A percentile compares a stretch with the other conserved stretches of the same genome.
Conservation (phyloP, 306 rosid species). For the Cicer cuneatum region DNA sequence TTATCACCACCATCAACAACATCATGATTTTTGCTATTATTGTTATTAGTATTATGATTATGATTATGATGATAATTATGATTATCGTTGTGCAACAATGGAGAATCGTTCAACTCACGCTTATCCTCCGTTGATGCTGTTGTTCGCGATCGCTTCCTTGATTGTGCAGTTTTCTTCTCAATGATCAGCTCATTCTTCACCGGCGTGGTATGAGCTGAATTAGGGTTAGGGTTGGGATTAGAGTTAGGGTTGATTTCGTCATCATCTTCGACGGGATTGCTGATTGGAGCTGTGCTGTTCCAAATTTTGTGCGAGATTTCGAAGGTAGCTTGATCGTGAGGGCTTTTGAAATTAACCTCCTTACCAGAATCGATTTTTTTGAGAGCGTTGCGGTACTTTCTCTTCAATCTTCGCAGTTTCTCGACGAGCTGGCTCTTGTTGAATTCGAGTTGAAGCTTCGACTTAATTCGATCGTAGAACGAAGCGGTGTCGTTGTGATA, state of each 20-base stretch:
- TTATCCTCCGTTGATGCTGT: conserved; percentile 44
- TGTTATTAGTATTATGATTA: neutral
- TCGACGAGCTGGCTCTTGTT: conserved; percentile 73
- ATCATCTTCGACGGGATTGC: conserved; percentile 58
- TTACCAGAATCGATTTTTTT: conserved; percentile 54
- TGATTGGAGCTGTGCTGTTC: conserved; percentile 50
- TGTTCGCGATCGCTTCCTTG: conserved; percentile 60
- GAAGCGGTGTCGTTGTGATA: conserved; percentile 51
- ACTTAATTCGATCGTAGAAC: conserved; percentile 59
- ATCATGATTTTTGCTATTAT: neutral
- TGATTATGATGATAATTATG: neutral
- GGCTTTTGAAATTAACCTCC: conserved; percentile 60
- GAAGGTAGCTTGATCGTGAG: conserved; percentile 71
- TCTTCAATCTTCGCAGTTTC: conserved; percentile 79
- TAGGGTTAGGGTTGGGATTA: conserved; percentile 47
- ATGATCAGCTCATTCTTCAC: conserved; percentile 43
- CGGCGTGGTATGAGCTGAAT: conserved; percentile 34
- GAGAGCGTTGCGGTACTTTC: conserved; percentile 57
- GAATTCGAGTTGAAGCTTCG: conserved; percentile 65
- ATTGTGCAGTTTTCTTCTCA: conserved; percentile 41
- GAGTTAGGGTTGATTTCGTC: conserved; percentile 61
- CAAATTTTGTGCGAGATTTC: conserved; percentile 77
- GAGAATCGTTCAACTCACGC: conserved; percentile 21
- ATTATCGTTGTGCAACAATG: conserved; percentile 42
- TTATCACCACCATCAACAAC: neutral